phyloP scores from a whole-genome alignment of 78 protist species.

The slime mould (Dictyostelium discoideum) region DNA sequence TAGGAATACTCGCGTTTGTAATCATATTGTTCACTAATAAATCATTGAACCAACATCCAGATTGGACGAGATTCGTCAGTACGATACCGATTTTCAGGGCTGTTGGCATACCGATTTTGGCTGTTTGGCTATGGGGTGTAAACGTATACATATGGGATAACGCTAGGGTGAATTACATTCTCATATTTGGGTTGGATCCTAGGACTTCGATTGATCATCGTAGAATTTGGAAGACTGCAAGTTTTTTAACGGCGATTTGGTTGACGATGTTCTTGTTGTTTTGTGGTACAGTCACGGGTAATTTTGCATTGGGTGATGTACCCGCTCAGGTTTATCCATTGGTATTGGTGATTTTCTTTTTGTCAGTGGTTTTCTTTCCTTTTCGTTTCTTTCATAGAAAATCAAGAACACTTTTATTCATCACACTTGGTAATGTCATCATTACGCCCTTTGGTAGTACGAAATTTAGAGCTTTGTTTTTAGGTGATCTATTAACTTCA shows the following conservation, averaged over 20 bases:
- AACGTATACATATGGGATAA: slow-evolving; percentile 55
- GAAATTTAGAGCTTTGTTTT: slow-evolving; percentile 43
- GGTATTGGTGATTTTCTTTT: slow-evolving; percentile 57
- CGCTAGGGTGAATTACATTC: slow-evolving; percentile 39
- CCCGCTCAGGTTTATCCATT: slow-evolving; percentile 70
- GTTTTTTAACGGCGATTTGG: slow-evolving; percentile 52
- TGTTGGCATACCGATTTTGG: slow-evolving; percentile 62
- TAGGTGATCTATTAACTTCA: slow-evolving; percentile 77
- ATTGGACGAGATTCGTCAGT: slow-evolving; percentile 46
- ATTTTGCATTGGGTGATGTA: slow-evolving; percentile 8
- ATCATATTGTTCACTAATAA: slow-evolving; percentile 45
- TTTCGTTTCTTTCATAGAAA: slow-evolving; percentile 74
- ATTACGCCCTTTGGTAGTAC: slow-evolving; percentile 74
- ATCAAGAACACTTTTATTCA: slow-evolving; percentile 32
- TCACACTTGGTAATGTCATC: slow-evolving; percentile 40
- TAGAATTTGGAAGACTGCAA: slow-evolving; percentile 55
- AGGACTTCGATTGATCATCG: slow-evolving; percentile 41
- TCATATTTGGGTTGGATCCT: slow-evolving; percentile 71
- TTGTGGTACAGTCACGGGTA: slow-evolving; percentile 66
- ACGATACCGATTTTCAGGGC: slow-evolving; percentile 63
- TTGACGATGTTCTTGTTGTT: slow-evolving; percentile 36
- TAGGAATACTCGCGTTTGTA: slow-evolving; percentile 18
- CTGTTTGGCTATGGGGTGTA: slow-evolving; percentile 74
- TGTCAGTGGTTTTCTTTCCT: slow-evolving; percentile 55
- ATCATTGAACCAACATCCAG: background rate